phyloP scores from a whole-genome alignment of 1,284 basidiomycete genomes.

The Fomitopsis palustris region DNA sequence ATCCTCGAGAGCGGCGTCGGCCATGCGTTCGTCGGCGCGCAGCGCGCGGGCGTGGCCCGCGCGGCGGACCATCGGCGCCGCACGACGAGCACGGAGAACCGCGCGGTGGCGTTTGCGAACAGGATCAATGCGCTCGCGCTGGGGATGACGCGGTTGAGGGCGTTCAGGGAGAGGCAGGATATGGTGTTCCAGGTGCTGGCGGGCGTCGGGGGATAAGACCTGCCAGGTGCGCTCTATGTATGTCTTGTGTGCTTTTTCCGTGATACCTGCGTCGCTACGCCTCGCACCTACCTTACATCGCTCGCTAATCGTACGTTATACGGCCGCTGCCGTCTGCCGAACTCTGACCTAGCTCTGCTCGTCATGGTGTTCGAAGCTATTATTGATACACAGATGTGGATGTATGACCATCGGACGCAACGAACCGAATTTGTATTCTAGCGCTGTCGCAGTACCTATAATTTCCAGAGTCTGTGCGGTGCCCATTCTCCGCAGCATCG shows the following conservation, averaged over 20 bases:
- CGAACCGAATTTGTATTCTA: too few species aligned
- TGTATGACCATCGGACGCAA: too few species aligned
- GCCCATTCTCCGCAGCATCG: too few species aligned
- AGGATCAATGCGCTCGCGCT: constrained; percentile 69
- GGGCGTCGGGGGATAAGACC: constrained; percentile 26
- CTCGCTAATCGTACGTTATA: too few species aligned
- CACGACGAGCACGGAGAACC: constrained; percentile 44
- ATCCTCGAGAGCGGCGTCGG: constrained; percentile 63
- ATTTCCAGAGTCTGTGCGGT: too few species aligned
- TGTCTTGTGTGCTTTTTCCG: not conserved
- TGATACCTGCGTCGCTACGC: too few species aligned
- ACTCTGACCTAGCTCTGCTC: too few species aligned
- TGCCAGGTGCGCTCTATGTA: not conserved
- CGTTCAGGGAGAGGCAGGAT: constrained; percentile 68
- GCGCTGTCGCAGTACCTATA: too few species aligned
- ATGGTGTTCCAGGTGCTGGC: constrained; percentile 67
- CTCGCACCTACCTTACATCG: not conserved
- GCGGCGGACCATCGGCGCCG: constrained; percentile 1
- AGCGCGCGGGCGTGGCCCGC: not conserved
- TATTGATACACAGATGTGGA: too few species aligned
- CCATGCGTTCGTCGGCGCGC: constrained; percentile 18
- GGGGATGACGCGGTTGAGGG: constrained; percentile 59
- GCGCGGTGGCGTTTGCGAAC: constrained; percentile 67
- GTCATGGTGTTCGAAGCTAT: too few species aligned
- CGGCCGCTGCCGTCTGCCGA: too few species aligned